These are phyloP conservation scores for Microdochium trichocladiopsis DNA, from an alignment of 2,329 filamentous ascomycete species.

Conservation along the genomic window DNA sequence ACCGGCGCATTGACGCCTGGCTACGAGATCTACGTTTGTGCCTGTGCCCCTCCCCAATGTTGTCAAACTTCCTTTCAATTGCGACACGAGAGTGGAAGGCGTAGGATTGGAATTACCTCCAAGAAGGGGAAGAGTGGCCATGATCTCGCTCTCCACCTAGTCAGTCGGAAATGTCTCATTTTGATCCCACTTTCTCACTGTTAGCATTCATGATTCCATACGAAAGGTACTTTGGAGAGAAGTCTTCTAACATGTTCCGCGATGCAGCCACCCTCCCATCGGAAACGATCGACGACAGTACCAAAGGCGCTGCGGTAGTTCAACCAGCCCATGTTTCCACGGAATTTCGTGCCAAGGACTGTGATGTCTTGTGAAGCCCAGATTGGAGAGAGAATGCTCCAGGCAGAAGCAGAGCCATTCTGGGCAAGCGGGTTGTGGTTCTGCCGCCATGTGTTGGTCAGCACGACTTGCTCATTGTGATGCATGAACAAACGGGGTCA, in stretches of 20 bases:
- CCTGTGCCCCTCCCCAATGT: too few species aligned
- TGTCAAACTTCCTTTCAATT: too few species aligned
- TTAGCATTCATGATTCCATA: background rate
- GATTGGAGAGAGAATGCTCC: conserved; percentile 12
- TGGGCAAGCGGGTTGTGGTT: conserved; percentile 13
- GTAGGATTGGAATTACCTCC: too few species aligned
- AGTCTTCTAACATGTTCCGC: conserved; percentile 11
- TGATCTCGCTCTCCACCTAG: background rate
- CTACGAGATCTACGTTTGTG: too few species aligned
- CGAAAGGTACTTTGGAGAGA: background rate
- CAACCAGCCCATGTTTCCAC: conserved; percentile 13
- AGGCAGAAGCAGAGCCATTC: conserved; percentile 11
- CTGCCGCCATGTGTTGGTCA: background rate
- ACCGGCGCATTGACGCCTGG: too few species aligned
- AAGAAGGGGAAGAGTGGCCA: too few species aligned
- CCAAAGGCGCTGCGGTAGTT: conserved; percentile 13
- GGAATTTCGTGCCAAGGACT: conserved; percentile 14
- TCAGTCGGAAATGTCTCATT: background rate
- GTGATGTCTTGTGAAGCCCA: conserved; percentile 15
- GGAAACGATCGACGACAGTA: conserved; percentile 14
- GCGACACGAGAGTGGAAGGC: too few species aligned
- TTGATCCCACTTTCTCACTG: background rate
- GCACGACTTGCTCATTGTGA: background rate
- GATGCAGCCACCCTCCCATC: conserved; percentile 17
- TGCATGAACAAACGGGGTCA: background rate